Evolutionary conservation across 805 yeast genomes (phyloP), one percentile per base, ranked within the genome.

Genomic region (Phaffomyces opuntiae): DNA sequence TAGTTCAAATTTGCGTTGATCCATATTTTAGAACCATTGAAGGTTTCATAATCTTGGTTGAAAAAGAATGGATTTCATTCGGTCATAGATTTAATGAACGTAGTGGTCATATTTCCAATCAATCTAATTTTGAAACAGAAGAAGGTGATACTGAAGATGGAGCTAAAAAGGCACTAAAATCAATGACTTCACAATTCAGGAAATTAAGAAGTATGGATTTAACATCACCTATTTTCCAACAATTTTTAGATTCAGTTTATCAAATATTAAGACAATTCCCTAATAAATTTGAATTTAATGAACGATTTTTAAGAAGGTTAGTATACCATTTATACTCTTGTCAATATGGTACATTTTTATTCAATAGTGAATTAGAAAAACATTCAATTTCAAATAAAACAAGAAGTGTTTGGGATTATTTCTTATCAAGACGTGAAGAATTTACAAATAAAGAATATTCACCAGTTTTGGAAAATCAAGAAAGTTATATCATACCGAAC

Each of bases 41-140:
- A 47, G 99, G 99, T 3, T 89, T 93, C 58, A 83, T 85, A 66
- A 75, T 81, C 0, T 68, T 93, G 17, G 73, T 93, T 4, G 99
- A 93, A 56, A 90, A 93, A 58, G 99, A 93, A 52, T 93, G 98
- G 98, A 70, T 87, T 3, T 79, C 96, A 39, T 91, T 91, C 68
- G 99, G 99, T 0, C 96, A 89, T 66, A 75, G 88, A 53, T 93
- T 91, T 60, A 77, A 79, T 45, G 93, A 88, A 51, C 68, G 99
- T 50, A 80, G 80, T 21, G 96, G 93, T 33, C 90, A 85, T 62
- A 72, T 90, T 21, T 53, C 55, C 11, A 53, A 54, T 27, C 53
- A 51, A 43, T 51, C 57, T 5, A 48, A 48, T 11, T 57, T 57
- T 45, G 73, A 74, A 45, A 65, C 74, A 27, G 81, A 76, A 40